Base-by-base conservation (phyloP, 306 rosid genomes). In the Malus sylvestris region DNA sequence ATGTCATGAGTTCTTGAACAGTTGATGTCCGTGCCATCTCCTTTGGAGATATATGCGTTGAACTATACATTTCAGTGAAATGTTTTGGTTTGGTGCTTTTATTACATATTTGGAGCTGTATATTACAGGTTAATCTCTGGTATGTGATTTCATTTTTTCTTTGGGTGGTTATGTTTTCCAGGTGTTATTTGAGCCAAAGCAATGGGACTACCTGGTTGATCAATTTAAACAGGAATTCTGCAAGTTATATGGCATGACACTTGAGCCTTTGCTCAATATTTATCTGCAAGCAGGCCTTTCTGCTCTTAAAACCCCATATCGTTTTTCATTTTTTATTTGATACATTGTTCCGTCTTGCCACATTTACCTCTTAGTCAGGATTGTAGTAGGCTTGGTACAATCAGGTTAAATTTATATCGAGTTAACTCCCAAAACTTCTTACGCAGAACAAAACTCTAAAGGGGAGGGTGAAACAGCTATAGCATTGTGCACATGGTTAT, bases 291-390 rank as follows among this genome's bases (percentile, higher is more conserved):
- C 99, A 45, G 97, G 99, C 68, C 87, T 95, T 53, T 95, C 99
- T 49, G 97, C 99, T 75, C 87, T 92, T 67, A 95, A 92, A 84
- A 95, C 97, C 42, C 97, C 97, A 97, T 92, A 92, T 95, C 97
- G 96, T 6, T 68, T 71, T 33, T 60, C 66, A 22, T 22, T 73
- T 20, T 72, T 72, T 30, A 49, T 61, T 42, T 16, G 30, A 12
- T 51, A 68, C 29, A 3, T 67, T 32, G 25, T 64, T 79, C 22
- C 27, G 74, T 57, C 32, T 10, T 58, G 27, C 71, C 64, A 32
- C 72, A 23, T 53, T 27, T 59, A 66, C 45, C 35, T 75, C 10
- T 42, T 57, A 25, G 70, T 16, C 57, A 68, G 61, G 42, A 29
- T 38, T 30, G 18, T 49, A 4, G 6, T 19, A 33, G 25, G 55